These are phyloP conservation scores for Jamesozyma spencerorum DNA, from an alignment of 805 yeast species.

Conservation along the genomic window DNA sequence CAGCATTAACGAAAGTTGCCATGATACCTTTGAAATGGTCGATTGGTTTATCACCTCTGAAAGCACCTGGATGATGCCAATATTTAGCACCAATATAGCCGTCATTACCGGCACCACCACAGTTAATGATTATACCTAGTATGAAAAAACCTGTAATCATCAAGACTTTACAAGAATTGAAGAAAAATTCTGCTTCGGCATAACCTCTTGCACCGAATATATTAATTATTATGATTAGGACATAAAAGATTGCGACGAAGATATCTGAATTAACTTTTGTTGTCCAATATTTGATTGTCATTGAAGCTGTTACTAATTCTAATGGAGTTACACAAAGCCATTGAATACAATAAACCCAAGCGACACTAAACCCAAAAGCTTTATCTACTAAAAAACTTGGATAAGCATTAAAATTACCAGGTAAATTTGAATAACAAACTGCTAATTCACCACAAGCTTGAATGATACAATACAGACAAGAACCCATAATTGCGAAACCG, in stretches of 20 bases:
- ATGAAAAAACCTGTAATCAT: constrained; percentile 54
- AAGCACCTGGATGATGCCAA: constrained; percentile 59
- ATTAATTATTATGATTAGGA: constrained; percentile 40
- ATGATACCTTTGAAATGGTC: constrained; percentile 54
- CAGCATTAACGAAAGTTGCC: constrained; percentile 57
- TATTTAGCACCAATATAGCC: constrained; percentile 48
- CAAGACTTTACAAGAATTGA: constrained; percentile 47
- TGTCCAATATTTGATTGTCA: constrained; percentile 48
- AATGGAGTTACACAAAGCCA: constrained; percentile 58
- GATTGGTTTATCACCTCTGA: constrained; percentile 34
- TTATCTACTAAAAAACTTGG: constrained; percentile 57
- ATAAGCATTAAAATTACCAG: constrained; percentile 55
- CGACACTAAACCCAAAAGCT: constrained; percentile 62
- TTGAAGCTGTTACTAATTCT: constrained; percentile 56
- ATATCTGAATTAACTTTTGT: constrained; percentile 42
- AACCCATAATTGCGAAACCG: constrained; percentile 52
- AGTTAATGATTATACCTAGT: constrained; percentile 44
- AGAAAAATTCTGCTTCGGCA: constrained; percentile 61
- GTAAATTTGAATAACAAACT: constrained; percentile 50
- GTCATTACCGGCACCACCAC: constrained; percentile 50
- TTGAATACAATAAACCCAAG: constrained; percentile 61
- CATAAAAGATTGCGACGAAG: constrained; percentile 49
- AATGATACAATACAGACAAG: constrained; percentile 52
- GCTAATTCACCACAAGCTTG: constrained; percentile 61
- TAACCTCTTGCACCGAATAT: constrained; percentile 49